Evolutionary conservation across 345 rosid species (phyloP), one percentile per base, ranked within the genome.

Genomic region (Eucalyptus dawsonii): DNA sequence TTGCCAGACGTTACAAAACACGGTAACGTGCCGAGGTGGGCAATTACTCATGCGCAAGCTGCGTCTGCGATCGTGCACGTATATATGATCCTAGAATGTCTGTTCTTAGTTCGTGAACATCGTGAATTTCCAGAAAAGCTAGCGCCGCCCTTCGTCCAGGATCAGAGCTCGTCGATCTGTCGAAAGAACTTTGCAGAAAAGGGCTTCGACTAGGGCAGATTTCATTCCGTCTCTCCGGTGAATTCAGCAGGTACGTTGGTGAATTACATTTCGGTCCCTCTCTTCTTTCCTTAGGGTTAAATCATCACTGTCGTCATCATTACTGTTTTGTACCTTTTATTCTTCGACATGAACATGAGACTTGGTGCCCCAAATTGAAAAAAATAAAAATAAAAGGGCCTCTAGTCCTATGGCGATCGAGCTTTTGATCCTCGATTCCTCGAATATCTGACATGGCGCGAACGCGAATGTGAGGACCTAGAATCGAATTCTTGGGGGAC

Each of bases 291-390:
- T 2, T 72, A 17, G 47, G 13, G 5, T 37, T 17, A n/a, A 7
- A 17, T 53, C 24, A 1, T 53, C 22, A 0, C 7, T 9, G 8
- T 65, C 72, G 0, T 7, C 19, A 2, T 65, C 17, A 8, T n/a
- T 4, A 65, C 72, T 14, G 72, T 14, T 62, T 7, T 29, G 34
- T 7, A 13, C 37, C 37, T 29, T 29, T 53, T 29, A 62, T 29
- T 29, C 37, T 58, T 25, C 14, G 67, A 58, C 6, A 1, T 31
- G 42, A 69, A 69, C 42, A 31, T 69, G 42, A 69, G 0, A 69
- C 19, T 69, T 8, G 80, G 80, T 69, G 80, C 42, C 42, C 37
- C 19, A 31, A 69, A 69, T 69, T 69, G 42, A n/a, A 0, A 50
- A 50, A 50, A 50, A 1, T n/a, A n/a, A n/a, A n/a, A n/a, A n/a